These are phyloP conservation scores for Mangifera indica DNA, from an alignment of 345 rosid species.

Conservation along the genomic window DNA sequence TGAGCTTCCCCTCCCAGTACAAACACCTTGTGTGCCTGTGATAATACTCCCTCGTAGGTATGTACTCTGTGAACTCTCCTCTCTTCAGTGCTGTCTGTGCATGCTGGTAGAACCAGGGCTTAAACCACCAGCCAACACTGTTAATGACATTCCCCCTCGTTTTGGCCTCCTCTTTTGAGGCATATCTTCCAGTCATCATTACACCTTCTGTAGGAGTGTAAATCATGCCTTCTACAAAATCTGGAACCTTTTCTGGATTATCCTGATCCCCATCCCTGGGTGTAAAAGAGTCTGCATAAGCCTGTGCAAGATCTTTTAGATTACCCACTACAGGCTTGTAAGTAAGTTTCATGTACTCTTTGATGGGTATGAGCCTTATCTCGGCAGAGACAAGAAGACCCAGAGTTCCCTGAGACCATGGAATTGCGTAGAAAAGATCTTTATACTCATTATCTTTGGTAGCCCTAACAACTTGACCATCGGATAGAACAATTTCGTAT, in stretches of 20 bases:
- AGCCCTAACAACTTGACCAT: slow-evolving; percentile 86
- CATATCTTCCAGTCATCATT: slow-evolving; percentile 92
- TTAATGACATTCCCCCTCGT: slow-evolving; percentile 84
- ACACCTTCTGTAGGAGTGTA: slow-evolving; percentile 72
- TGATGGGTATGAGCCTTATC: slow-evolving; percentile 80
- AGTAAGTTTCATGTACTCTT: slow-evolving; percentile 91
- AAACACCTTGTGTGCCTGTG: slow-evolving; percentile 97
- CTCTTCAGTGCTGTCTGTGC: slow-evolving; percentile 74
- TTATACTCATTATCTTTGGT: slow-evolving; percentile 90
- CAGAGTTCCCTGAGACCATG: slow-evolving; percentile 99
- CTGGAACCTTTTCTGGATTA: slow-evolving; percentile 73
- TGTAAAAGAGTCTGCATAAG: slow-evolving; percentile 83
- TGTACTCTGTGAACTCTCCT: slow-evolving; percentile 95
- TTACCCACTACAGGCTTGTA: slow-evolving; percentile 82
- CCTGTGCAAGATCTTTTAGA: slow-evolving; percentile 72
- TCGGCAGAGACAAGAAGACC: slow-evolving; percentile 94
- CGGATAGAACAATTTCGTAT: slow-evolving; percentile 86
- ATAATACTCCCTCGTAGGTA: slow-evolving; percentile 93
- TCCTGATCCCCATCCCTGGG: slow-evolving; percentile 90
- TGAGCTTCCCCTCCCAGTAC: slow-evolving; percentile 99
- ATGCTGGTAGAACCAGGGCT: slow-evolving; percentile 98
- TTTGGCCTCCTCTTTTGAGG: slow-evolving; percentile 90
- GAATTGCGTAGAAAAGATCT: slow-evolving; percentile 88
- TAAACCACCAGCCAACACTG: slow-evolving; percentile 96
- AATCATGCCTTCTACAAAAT: slow-evolving; percentile 92